A percentile compares a stretch with the other conserved stretches of the same genome.
These are phyloP conservation scores for Rhizophora apiculata DNA, from an alignment of 345 rosid genomes.

Conservation along the genomic window DNA sequence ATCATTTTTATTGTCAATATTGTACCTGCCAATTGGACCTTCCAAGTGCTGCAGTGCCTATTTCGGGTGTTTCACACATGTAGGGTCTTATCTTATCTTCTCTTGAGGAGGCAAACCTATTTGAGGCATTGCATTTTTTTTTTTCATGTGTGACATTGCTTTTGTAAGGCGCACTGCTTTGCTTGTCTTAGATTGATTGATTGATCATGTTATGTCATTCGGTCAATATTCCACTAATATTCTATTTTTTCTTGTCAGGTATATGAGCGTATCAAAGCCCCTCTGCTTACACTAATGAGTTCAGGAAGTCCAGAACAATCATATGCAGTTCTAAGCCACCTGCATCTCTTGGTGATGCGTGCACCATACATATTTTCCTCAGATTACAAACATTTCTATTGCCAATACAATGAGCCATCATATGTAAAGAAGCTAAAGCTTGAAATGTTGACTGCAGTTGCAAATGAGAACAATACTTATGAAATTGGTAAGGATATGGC, in stretches of 20 bases:
- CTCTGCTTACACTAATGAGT: slow-evolving; percentile 89
- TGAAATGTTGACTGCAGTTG: slow-evolving; percentile 98
- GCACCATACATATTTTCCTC: slow-evolving; percentile 87
- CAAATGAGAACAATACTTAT: slow-evolving; percentile 95
- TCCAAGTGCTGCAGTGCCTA: no score
- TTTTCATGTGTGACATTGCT: not conserved
- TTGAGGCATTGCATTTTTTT: not conserved
- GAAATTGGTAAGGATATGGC: slow-evolving; percentile 76
- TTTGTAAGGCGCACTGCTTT: no score
- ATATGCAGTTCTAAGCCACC: slow-evolving; percentile 92
- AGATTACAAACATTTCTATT: slow-evolving; percentile 93
- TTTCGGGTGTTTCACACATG: no score
- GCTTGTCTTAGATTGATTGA: slow-evolving; percentile 8
- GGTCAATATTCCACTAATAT: slow-evolving; percentile 20
- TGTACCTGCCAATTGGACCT: no score
- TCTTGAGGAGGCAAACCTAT: not conserved
- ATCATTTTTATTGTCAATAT: no score
- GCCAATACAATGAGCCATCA: slow-evolving; percentile 95
- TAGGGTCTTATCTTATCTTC: not conserved
- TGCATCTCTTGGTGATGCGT: slow-evolving; percentile 96
- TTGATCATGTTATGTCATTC: not conserved
- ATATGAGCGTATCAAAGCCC: slow-evolving; percentile 97
- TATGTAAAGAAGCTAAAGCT: slow-evolving; percentile 98
- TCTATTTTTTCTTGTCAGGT: slow-evolving; percentile 48
- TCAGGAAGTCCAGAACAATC: slow-evolving; percentile 99